These are phyloP conservation scores for Fusarium begoniae DNA, from an alignment of 2,329 filamentous ascomycete species.

Conservation along the genomic window DNA sequence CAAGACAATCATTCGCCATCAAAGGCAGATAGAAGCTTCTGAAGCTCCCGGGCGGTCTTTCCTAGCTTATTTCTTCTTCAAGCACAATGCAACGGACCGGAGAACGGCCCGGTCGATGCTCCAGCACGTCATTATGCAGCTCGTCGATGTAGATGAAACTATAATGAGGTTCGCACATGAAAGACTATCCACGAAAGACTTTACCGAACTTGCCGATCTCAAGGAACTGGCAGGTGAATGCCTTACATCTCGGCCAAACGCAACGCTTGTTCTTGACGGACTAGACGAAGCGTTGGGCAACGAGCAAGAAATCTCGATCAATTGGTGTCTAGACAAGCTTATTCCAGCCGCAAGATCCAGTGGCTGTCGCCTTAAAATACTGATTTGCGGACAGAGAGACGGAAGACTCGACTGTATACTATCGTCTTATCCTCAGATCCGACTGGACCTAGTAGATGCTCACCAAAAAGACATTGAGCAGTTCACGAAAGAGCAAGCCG, in stretches of 20 bases:
- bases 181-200: accelerated
- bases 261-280: not conserved
- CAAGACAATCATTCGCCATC: not conserved
- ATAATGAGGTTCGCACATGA: accelerated
- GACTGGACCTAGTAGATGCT: accelerated
- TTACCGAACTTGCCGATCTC: accelerated
- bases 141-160: accelerated
- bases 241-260: accelerated
- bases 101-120: not conserved
- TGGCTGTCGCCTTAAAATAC: accelerated
- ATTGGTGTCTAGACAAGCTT: accelerated
- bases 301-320: accelerated
- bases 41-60: accelerated
- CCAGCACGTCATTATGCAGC: accelerated
- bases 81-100: accelerated
- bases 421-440: accelerated
- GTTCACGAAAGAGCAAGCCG: accelerated
- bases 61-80: not conserved
- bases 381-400: not conserved
- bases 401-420: accelerated
- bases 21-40: accelerated
- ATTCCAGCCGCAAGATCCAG: accelerated
- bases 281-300: not conserved
- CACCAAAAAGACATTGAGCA: not conserved
- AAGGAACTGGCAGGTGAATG: accelerated